Conservation (phyloP, 2,329 filamentous ascomycete species). For the Exophiala mesophila region DNA sequence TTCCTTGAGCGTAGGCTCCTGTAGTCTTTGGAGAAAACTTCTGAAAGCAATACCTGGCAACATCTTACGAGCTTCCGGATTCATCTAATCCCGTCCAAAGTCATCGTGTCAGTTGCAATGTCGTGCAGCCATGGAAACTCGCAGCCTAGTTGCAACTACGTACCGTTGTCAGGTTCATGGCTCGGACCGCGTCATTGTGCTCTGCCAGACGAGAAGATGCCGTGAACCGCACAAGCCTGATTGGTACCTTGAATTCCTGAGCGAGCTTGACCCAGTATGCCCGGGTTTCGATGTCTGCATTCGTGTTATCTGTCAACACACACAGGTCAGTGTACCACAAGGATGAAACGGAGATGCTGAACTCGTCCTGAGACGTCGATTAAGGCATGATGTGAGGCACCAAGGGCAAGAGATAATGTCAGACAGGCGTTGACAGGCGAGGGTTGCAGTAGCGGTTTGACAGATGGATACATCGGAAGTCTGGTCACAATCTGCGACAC, state of each 20-base stretch:
- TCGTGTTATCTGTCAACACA: conserved; percentile 83
- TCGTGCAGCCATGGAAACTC: too few species aligned
- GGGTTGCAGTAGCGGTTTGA: too few species aligned
- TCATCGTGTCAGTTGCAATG: conserved; percentile 4
- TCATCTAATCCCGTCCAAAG: conserved; percentile 50
- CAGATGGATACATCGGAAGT: too few species aligned
- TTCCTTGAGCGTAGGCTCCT: conserved; percentile 66
- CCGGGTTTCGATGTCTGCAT: conserved; percentile 72
- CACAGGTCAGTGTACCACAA: too few species aligned
- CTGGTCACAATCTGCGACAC: too few species aligned
- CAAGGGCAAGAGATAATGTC: too few species aligned
- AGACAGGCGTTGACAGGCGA: too few species aligned
- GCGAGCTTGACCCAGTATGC: conserved; percentile 75
- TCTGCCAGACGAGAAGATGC: conserved; percentile 64
- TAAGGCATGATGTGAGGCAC: too few species aligned
- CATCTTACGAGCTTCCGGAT: conserved; percentile 71
- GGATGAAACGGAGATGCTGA: too few species aligned
- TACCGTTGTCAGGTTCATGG: conserved; percentile 48
- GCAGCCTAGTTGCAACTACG: too few species aligned
- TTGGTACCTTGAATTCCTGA: conserved; percentile 62
- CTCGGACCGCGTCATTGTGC: conserved; percentile 83
- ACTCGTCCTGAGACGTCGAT: conserved; percentile 6
- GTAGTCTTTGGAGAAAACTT: conserved; percentile 67
- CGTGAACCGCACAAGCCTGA: conserved; percentile 82
- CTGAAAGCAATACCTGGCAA: conserved; percentile 78